Base-by-base conservation (phyloP, 768 basidiomycete genomes). In the Suillus brevipes region DNA sequence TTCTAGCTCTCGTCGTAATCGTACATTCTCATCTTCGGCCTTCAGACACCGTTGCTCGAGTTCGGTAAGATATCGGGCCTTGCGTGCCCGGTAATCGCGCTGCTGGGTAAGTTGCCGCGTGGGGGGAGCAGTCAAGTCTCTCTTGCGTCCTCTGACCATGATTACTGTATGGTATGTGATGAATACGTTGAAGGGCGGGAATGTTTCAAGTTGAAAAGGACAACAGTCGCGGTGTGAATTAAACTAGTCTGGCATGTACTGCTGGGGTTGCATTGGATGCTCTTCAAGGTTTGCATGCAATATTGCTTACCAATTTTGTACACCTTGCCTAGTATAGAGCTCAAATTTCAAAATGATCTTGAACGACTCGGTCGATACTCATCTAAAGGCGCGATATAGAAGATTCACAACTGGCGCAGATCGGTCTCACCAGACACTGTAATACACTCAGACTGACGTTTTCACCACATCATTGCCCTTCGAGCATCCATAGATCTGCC, bases 101-200 rank as follows among this genome's bases (percentile, higher is more conserved):
- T 89, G 87, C 68, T 87, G 85, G 56, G 83, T 79, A 36, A 89
- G 81, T 49, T 85, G 82, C 36, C 87, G 82, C 25, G 85, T 82
- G 4, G 85, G 81, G 31, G 87, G 85, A 60, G 85, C 87, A 28
- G 85, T 84, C 43, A 84, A 75, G 75, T 89, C 86, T 74, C 86
- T 87, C 75, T 87, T 87, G 69, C 87, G 85, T 50, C 87, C 87
- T 74, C 87, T 80, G 60, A 87, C 84, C 87, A 89, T 88, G 66
- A 65, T 56, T 59, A 50, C 67, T 28, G 28, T 28, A 42, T 42
- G 18, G 6, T 20, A 38, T 25, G 38, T 18, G 37, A 37, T 23
- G 16, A 18, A 40, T 58, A 18, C 23, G n/a, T 25, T 7, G 23
- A 20, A 40, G 18, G 34, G 20, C 6, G 40, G 18, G 25, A 23